Evolutionary conservation across 2,329 filamentous ascomycete genomes (phyloP).

Genomic region (Lomentospora prolificans): DNA sequence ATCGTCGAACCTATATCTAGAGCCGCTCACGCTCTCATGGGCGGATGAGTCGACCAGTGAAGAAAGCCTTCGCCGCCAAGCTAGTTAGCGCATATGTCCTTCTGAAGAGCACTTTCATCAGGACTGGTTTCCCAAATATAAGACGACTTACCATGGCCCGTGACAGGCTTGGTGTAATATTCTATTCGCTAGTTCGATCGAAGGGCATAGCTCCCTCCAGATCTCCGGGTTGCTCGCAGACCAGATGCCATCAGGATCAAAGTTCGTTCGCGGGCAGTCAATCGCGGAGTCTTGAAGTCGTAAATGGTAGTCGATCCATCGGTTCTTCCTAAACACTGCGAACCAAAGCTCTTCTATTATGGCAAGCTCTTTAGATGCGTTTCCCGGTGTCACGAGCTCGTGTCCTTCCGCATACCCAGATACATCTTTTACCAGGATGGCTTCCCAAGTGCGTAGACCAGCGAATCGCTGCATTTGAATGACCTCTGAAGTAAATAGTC

Average conservation of each 20-base stretch:
- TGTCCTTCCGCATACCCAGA: background rate
- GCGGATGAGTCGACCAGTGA: background rate
- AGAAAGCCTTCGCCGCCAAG: background rate
- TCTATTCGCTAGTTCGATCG: conserved; percentile 11
- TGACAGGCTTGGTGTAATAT: conserved; percentile 7
- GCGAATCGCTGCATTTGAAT: background rate
- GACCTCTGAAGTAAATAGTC: conserved; percentile 8
- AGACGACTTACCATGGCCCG: conserved; percentile 11
- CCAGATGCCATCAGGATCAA: background rate
- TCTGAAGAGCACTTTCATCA: too few species aligned
- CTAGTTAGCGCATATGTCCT: background rate
- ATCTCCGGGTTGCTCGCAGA: conserved; percentile 8
- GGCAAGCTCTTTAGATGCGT: background rate
- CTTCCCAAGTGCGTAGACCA: conserved; percentile 12
- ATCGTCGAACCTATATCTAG: background rate
- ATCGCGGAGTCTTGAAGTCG: background rate
- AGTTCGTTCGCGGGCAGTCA: background rate
- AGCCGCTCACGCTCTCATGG: background rate
- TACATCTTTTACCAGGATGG: conserved; percentile 2
- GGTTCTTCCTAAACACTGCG: conserved; percentile 7
- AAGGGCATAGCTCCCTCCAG: conserved; percentile 10
- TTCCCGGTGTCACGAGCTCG: background rate
- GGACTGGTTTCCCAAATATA: too few species aligned
- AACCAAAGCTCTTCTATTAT: conserved; percentile 10
- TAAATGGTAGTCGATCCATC: conserved; percentile 9